Evolutionary conservation across 805 yeast species (phyloP).

Genomic region (Starmerella bombicola): DNA sequence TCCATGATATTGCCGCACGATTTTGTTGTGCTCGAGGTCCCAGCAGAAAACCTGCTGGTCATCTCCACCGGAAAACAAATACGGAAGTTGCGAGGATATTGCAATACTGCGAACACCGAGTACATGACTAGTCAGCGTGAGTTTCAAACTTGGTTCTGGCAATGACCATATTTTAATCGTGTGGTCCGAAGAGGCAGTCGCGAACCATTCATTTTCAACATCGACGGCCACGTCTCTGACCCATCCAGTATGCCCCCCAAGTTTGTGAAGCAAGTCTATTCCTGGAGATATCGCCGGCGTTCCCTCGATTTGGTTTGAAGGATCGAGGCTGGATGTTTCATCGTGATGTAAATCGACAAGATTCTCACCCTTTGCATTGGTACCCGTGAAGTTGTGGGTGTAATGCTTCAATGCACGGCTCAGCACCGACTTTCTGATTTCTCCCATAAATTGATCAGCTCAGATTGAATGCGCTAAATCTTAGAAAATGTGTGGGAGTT

Average conservation of each 20-base stretch:
- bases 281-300: background rate
- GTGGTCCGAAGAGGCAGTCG: slow-evolving; percentile 78
- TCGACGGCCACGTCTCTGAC: slow-evolving; percentile 71
- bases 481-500: too few species aligned
- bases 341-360: too few species aligned
- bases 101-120: slow-evolving; percentile 75
- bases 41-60: slow-evolving; percentile 89
- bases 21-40: slow-evolving; percentile 81
- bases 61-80: slow-evolving; percentile 82
- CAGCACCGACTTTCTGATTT: too few species aligned
- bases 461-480: too few species aligned
- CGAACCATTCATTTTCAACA: slow-evolving; percentile 83
- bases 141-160: slow-evolving; percentile 52
- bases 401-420: too few species aligned
- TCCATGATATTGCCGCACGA: slow-evolving; percentile 82
- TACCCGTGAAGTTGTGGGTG: too few species aligned
- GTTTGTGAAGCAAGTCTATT: slow-evolving; percentile 29
- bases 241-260: slow-evolving; percentile 91
- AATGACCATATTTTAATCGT: slow-evolving; percentile 88
- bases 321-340: too few species aligned
- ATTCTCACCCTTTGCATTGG: too few species aligned
- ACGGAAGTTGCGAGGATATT: slow-evolving; percentile 67
- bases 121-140: slow-evolving; percentile 79
- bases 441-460: too few species aligned
- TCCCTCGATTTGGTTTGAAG: too few species aligned